Base-by-base conservation (phyloP, 2,329 filamentous ascomycete species). In the Alternaria solani region DNA sequence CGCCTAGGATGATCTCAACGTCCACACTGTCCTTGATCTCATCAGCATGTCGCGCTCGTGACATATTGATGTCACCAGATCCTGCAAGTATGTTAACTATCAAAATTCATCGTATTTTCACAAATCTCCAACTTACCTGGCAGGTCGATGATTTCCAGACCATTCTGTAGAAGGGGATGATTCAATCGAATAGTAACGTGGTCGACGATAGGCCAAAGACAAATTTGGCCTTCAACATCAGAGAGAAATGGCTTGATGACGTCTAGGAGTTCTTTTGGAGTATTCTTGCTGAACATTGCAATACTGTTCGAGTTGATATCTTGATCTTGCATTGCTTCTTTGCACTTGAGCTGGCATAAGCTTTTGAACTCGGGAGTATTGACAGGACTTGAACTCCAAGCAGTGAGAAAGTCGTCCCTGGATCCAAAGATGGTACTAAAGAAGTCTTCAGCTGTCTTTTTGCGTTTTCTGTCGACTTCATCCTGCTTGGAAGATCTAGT, bases 131-230 rank as follows among this genome's bases (percentile, higher is more conserved):
- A 63, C 61, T 12, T 57, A 72, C 69, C 71, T n/a, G 68, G 71
- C 7, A 73, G 42, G 18, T 73, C 69, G 5, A 69, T 57, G 12
- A 73, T 51, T 39, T 66, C 61, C 3, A 69, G 11, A 4, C 62
- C 62, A 16, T 61, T 23, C 16, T 67, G 49, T 0, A 70, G 55
- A 2, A 73, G 51, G 1, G 43, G 30, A 43, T 67, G 52, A 11
- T 61, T n/a, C 14, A 71, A 60, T 16, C 55, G 26, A 5, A 71
- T 55, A 1, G 61, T 61, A 12, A 73, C 49, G 5, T 30, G 16
- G 38, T 71, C 68, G 0, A 73, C 69, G 7, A 72, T 46, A 11
- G 71, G 66, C 69, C 71, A 72, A 0, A 73, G 46, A 30, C 62
- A 67, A 0, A 39, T 25, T 25, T 61, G 23, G 5, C 47, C 63